Evolutionary conservation across 441 rosid species (phyloP), one percentile per base, ranked within the genome.

Genomic region (Aquilaria agallochum): DNA sequence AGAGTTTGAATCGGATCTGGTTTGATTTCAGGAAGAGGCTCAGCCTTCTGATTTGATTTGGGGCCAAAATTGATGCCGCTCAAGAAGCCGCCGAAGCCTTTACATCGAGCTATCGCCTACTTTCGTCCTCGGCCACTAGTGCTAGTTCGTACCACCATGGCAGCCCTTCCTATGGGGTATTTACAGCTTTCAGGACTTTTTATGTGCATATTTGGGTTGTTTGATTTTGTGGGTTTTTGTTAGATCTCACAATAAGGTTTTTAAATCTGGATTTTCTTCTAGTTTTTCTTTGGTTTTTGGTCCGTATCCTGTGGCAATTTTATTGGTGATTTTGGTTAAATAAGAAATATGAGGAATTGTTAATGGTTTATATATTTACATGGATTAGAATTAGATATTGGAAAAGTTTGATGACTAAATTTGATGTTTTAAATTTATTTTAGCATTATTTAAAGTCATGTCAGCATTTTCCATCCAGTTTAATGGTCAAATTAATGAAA

Each of bases 61-160:
- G 78, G 99, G 53, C 78, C 86, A 73, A 88, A 97, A 92, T 92
- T 97, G 70, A 85, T 92, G 51, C 75, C 84, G 11, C 60, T 78
- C 10, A 92, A 81, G 78, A 92, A 92, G 76, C 98, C 90, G 31
- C 99, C 98, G 15, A 98, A 95, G 86, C 99, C 98, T 12, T 77
- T 95, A 48, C 96, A 96, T 31, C 88, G 95, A 12, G 96, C 97
- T 31, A 83, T 95, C 52, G 98, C 95, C 27, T 95, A 95, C 76
- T 95, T 4, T 83, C 95, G 36, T 74, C 80, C 54, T 58, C 79
- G 20, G 66, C 77, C 56, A 68, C 80, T 27, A 70, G 72, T 9
- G 68, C 75, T 50, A 63, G 55, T 65, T 78, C 87, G 31, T 65
- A 66, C 32, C 89, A 84, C 72, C 87, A 82, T 54, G 92, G 89